A percentile compares a stretch with the other conserved stretches of the same genome.
phyloP scores from a whole-genome alignment of 2,329 filamentous ascomycete species.

The Geosmithia morbida region DNA sequence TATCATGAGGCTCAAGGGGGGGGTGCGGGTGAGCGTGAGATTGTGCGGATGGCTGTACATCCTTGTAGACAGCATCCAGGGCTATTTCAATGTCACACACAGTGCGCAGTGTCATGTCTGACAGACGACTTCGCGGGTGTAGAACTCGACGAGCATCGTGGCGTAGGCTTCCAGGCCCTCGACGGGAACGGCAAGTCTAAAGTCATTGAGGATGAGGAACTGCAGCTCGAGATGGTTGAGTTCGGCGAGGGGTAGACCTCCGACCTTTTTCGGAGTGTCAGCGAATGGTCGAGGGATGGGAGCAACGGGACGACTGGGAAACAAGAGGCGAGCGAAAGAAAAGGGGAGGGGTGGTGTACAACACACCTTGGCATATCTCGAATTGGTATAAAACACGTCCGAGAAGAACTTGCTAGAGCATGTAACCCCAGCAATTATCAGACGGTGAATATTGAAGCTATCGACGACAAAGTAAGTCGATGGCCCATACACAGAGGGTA shows the following conservation, averaged over 20 bases:
- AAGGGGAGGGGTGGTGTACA: slow-evolving; percentile 1
- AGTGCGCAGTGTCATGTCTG: neutral
- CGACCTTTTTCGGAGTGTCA: slow-evolving; percentile 49
- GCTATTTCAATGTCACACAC: too few relatives aligned
- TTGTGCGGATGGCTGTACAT: too few relatives aligned
- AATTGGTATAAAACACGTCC: slow-evolving; percentile 97
- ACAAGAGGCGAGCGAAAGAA: neutral
- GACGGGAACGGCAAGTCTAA: slow-evolving; percentile 80
- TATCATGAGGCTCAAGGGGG: too few relatives aligned
- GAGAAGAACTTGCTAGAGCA: slow-evolving; percentile 99
- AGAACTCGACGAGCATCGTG: slow-evolving; percentile 97
- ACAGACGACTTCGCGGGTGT: slow-evolving; percentile 62
- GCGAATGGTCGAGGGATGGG: slow-evolving; percentile 1
- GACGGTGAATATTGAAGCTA: slow-evolving; percentile 94
- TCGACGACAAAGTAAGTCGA: slow-evolving; percentile 78
- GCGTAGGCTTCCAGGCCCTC: slow-evolving; percentile 95
- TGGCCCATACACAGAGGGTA: slow-evolving; percentile 9
- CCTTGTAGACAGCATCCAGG: too few relatives aligned
- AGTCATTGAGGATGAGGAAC: slow-evolving; percentile 91
- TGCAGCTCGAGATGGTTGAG: slow-evolving; percentile 94
- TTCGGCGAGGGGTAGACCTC: slow-evolving; percentile 79
- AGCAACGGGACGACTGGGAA: neutral
- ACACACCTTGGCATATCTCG: slow-evolving; percentile 91
- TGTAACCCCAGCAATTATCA: slow-evolving; percentile 93
- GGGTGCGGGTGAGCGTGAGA: too few relatives aligned